Evolutionary conservation across 2,329 filamentous ascomycete genomes (phyloP), one percentile per base, ranked within the genome.

Genomic region (Blastomyces silverae): DNA sequence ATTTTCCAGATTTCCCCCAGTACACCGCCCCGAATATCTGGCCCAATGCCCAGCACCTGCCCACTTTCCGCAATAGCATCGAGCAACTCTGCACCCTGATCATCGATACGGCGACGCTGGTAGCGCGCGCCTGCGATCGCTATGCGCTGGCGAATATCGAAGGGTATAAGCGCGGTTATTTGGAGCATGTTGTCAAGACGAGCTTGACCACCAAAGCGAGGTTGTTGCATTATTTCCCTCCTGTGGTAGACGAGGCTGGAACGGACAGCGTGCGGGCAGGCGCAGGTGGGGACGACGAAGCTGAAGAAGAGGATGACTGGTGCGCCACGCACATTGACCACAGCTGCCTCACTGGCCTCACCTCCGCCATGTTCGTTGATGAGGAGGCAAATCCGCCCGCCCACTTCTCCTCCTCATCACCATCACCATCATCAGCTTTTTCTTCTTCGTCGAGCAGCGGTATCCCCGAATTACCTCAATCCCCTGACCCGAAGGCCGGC

Each of bases 311-410:
- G 66, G 92, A 97, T 76, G 90, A 95, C 78, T 99, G 94, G 94
- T 99, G 93, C 76, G 90, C 92, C 10, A 82, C 79, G 2, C 80
- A 82, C 66, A 65, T 94, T 64, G 93, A 97, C 76, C 92, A 97
- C 72, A 92, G 94, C 55, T 97, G 93, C 74, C 83, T 99, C 42
- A 99, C 94, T 0, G 93, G 92, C 17, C 82, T 99, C 44, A 99
- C 94, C 0, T 93, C 89, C 2, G 92, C 93, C 70, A 96, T 97
- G 92, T 97, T 96, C 76, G 84, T 97, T 67, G 91, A 97, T 73
- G 93, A 97, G 78, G 78, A 78, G 0, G 64, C 57, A 42, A 58
- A 65, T 44, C 48, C 59, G 22, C 71, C 73, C 46, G 10, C 39
- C 13, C 2, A 2, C 5, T 31, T 31, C 31, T 31, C 31, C 2